A percentile compares a stretch with the other conserved stretches of the same genome.
These are phyloP conservation scores for Hibiscus syriacus DNA, from an alignment of 345 rosid genomes.

Conservation along the genomic window DNA sequence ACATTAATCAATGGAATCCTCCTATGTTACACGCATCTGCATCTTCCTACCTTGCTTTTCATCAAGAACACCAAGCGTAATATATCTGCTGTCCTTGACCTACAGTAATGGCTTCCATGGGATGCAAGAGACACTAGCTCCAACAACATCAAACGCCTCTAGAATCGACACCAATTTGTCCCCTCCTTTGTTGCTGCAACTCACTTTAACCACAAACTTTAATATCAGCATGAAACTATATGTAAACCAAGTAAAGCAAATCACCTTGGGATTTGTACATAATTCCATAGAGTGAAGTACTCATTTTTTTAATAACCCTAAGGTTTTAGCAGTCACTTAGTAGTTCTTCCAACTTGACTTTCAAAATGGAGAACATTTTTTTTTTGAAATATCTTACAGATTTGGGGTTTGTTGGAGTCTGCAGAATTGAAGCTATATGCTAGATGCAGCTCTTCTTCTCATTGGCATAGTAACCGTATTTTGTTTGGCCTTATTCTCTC, in stretches of 20 bases:
- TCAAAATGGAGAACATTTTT: conserved; percentile 49
- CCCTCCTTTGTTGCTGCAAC: conserved; percentile 38
- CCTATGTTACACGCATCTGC: neutral
- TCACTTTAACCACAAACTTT: conserved; percentile 29
- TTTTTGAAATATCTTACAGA: too few relatives aligned
- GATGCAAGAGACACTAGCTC: conserved; percentile 49
- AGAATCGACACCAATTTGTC: conserved; percentile 43
- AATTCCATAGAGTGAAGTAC: conserved; percentile 24
- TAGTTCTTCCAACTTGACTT: conserved; percentile 48
- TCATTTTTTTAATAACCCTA: conserved; percentile 30
- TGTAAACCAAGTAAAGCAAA: neutral
- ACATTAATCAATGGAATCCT: neutral
- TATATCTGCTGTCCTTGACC: conserved; percentile 29
- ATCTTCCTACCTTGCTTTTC: conserved; percentile 20
- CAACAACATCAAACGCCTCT: conserved; percentile 55
- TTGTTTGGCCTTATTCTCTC: neutral
- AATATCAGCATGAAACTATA: too few relatives aligned
- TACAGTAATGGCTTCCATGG: conserved; percentile 64
- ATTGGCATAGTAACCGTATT: conserved; percentile 41
- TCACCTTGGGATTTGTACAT: conserved; percentile 40
- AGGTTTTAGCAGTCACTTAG: conserved; percentile 33
- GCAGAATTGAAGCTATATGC: conserved; percentile 42
- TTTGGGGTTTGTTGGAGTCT: conserved; percentile 42
- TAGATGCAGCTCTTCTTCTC: conserved; percentile 28
- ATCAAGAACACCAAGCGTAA: conserved; percentile 36